A percentile compares a stretch with the other conserved stretches of the same genome.
Evolutionary conservation across 2,329 filamentous ascomycete species (phyloP).

Genomic region (Alternaria atra): DNA sequence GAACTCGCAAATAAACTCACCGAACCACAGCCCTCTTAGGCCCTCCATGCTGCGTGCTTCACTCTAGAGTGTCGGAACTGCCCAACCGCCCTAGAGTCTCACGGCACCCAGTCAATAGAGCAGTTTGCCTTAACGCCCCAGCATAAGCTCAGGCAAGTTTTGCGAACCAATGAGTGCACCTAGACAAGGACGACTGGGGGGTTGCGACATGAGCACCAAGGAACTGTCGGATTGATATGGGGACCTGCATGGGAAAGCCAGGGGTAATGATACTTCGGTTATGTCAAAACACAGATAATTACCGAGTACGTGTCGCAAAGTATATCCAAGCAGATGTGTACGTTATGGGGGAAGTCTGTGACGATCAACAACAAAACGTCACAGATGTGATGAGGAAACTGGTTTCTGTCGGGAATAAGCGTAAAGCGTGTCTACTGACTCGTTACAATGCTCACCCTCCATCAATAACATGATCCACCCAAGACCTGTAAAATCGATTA

Average conservation of each 20-base stretch:
- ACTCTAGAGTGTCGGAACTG: neutral
- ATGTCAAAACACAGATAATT: neutral
- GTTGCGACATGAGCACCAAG: neutral
- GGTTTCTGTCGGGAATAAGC: neutral
- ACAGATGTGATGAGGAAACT: neutral
- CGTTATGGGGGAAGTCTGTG: neutral
- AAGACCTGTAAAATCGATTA: neutral
- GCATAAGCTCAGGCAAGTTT: neutral
- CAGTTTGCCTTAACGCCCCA: neutral
- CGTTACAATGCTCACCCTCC: neutral
- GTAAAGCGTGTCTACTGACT: neutral
- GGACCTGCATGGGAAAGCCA: neutral
- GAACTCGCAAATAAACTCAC: neutral
- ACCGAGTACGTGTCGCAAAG: neutral
- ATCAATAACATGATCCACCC: neutral
- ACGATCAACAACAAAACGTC: neutral
- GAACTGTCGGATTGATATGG: neutral
- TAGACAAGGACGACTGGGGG: neutral
- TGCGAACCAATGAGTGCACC: conserved; percentile 2
- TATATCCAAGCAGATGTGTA: neutral
- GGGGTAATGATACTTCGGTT: neutral
- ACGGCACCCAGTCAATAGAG: neutral
- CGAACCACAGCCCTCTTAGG: neutral
- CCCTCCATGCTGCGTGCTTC: neutral
- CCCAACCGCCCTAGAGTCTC: neutral